Evolutionary conservation across 1,284 basidiomycete species (phyloP).

Genomic region (Fomitopsis pinicola): DNA sequence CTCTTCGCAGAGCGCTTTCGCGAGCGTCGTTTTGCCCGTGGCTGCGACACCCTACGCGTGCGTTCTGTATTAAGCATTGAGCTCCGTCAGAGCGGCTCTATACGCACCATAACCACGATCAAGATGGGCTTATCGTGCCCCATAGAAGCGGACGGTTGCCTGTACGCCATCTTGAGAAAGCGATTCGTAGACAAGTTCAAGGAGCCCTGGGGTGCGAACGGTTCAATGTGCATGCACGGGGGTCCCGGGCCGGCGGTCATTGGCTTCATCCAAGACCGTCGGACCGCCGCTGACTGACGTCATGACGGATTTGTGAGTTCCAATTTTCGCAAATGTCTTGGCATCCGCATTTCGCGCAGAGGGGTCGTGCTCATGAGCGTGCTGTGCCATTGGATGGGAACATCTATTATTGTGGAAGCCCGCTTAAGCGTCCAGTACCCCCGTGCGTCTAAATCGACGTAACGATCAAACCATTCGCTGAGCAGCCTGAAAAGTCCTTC

Average conservation of each 20-base stretch:
- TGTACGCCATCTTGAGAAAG: not conserved
- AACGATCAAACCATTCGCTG: too few species aligned
- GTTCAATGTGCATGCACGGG: not conserved
- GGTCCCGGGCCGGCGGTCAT: not conserved
- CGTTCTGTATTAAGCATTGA: not conserved
- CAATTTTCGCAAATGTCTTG: too few species aligned
- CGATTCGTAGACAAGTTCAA: not conserved
- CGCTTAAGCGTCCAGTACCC: too few species aligned
- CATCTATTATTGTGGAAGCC: too few species aligned
- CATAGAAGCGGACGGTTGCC: not conserved
- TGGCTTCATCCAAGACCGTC: not conserved
- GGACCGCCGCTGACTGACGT: not conserved
- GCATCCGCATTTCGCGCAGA: too few species aligned
- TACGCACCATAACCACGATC: slow-evolving; percentile 45
- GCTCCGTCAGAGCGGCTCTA: not conserved
- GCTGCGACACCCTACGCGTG: slow-evolving; percentile 65
- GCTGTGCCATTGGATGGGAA: too few species aligned
- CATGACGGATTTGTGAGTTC: too few species aligned
- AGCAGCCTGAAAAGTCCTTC: too few species aligned
- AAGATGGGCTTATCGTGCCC: slow-evolving; percentile 26
- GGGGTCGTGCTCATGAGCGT: too few species aligned
- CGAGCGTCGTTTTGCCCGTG: slow-evolving; percentile 89
- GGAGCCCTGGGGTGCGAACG: too few species aligned
- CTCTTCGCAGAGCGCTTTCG: slow-evolving; percentile 53
- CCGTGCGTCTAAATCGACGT: too few species aligned